A percentile compares a stretch with the other conserved stretches of the same genome.
Evolutionary conservation across 1,139 yeast genomes (phyloP).

Genomic region (Debaryomyces psychrophilus): DNA sequence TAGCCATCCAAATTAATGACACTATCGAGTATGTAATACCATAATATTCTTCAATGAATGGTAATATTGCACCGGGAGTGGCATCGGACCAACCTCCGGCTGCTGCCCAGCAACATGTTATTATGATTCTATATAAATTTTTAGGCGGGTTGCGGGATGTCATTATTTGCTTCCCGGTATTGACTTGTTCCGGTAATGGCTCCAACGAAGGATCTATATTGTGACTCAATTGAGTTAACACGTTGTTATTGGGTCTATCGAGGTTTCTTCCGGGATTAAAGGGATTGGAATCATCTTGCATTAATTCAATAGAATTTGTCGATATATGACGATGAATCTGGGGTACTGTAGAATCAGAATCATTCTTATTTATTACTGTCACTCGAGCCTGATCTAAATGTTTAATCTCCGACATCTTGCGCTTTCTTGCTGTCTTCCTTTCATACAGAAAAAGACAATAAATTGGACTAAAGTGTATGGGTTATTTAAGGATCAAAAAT

Average conservation of each 20-base stretch:
- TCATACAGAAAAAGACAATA: background rate
- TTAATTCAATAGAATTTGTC: slow-evolving; percentile 1
- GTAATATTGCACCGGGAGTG: slow-evolving; percentile 52
- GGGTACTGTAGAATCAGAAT: slow-evolving; percentile 11
- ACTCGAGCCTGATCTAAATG: slow-evolving; percentile 14
- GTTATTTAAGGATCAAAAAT: background rate
- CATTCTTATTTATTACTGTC: slow-evolving; percentile 15
- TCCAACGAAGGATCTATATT: background rate
- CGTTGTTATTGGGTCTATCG: slow-evolving; percentile 17
- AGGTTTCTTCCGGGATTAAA: slow-evolving; percentile 17
- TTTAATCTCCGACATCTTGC: slow-evolving; percentile 4
- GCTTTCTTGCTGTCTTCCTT: background rate
- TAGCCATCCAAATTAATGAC: slow-evolving; percentile 50
- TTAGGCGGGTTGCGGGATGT: slow-evolving; percentile 42
- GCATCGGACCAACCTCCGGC: slow-evolving; percentile 46
- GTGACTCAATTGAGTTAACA: slow-evolving; percentile 13
- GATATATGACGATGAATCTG: slow-evolving; percentile 3
- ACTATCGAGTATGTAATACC: slow-evolving; percentile 40
- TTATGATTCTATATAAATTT: slow-evolving; percentile 45
- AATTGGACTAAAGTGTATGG: no score
- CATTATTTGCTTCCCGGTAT: slow-evolving; percentile 18
- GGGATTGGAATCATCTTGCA: background rate
- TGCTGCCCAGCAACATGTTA: slow-evolving; percentile 47
- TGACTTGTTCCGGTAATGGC: slow-evolving; percentile 14
- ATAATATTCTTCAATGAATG: slow-evolving; percentile 43